phyloP scores from a whole-genome alignment of 345 rosid species.

The Alliaria petiolata region DNA sequence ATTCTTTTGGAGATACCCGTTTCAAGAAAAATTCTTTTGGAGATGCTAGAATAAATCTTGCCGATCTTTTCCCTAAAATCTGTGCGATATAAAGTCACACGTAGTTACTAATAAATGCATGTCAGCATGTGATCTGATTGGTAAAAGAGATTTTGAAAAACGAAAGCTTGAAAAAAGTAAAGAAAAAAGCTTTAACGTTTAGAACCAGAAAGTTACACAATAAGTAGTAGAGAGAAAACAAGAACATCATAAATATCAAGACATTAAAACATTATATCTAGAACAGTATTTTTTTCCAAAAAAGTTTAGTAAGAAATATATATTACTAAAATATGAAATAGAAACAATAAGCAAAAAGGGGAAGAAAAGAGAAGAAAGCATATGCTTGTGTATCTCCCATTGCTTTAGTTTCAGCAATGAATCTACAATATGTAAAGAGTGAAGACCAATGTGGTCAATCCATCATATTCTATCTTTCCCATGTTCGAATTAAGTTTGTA shows the following conservation, averaged over 20 bases:
- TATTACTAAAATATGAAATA: not conserved
- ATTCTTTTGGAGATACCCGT: no score
- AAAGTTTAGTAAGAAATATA: not conserved
- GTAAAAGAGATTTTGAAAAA: not conserved
- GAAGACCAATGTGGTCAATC: slow-evolving; percentile 29
- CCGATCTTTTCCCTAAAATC: not conserved
- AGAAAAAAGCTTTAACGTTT: not conserved
- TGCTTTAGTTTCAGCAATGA: slow-evolving; percentile 32
- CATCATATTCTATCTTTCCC: not conserved
- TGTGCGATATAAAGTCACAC: not conserved
- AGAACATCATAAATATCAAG: not conserved
- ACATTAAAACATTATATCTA: not conserved
- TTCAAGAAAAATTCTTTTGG: not conserved
- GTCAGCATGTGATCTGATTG: slow-evolving; percentile 21
- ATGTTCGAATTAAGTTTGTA: slow-evolving; percentile 13
- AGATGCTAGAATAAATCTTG: not conserved
- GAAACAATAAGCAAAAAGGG: not conserved
- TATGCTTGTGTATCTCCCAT: slow-evolving; percentile 34
- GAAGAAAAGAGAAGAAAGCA: slow-evolving; percentile 23
- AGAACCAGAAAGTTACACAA: not conserved
- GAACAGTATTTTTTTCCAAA: not conserved
- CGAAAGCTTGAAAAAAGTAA: slow-evolving; percentile 13
- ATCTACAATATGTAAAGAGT: slow-evolving; percentile 22
- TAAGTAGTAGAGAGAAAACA: not conserved
- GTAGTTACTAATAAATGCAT: not conserved